A percentile compares a stretch with the other conserved stretches of the same genome.
phyloP scores from a whole-genome alignment of 805 yeast genomes.

The Wickerhamiella kurtzmanii region DNA sequence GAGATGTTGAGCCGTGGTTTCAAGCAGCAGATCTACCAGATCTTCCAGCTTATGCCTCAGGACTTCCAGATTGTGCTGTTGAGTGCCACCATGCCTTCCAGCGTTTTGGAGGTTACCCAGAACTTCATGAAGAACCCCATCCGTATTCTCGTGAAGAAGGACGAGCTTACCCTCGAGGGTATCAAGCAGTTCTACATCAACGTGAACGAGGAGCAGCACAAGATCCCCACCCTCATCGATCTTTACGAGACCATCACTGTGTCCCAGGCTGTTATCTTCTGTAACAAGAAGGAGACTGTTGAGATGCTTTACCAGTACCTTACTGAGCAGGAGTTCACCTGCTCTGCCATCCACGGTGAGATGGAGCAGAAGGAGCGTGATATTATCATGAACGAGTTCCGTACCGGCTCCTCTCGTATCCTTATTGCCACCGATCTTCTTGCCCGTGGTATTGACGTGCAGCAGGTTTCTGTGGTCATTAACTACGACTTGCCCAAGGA shows the following conservation, averaged over 20 bases:
- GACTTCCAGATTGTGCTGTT: conserved; percentile 89
- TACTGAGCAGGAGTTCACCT: conserved; percentile 72
- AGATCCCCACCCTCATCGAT: conserved; percentile 88
- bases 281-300: conserved; percentile 90
- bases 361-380: conserved; percentile 91
- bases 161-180: conserved; percentile 91
- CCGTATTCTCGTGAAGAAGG: conserved; percentile 86
- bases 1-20: conserved; percentile 89
- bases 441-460: conserved; percentile 97
- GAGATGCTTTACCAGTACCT: conserved; percentile 73
- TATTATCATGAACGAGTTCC: conserved; percentile 86
- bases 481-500: conserved; percentile 86
- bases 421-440: conserved; percentile 87
- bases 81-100: conserved; percentile 88
- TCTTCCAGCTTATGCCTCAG: conserved; percentile 76
- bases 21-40: conserved; percentile 90
- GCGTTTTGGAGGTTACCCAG: conserved; percentile 78
- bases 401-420: conserved; percentile 87
- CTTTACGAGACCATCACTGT: conserved; percentile 89
- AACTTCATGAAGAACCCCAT: conserved; percentile 94
- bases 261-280: conserved; percentile 95
- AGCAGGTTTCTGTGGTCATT: conserved; percentile 88
- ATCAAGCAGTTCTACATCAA: conserved; percentile 84
- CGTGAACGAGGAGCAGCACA: conserved; percentile 87
- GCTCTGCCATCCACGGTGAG: conserved; percentile 91